Base-by-base conservation (phyloP, 345 rosid species). In the Camelina sativa region DNA sequence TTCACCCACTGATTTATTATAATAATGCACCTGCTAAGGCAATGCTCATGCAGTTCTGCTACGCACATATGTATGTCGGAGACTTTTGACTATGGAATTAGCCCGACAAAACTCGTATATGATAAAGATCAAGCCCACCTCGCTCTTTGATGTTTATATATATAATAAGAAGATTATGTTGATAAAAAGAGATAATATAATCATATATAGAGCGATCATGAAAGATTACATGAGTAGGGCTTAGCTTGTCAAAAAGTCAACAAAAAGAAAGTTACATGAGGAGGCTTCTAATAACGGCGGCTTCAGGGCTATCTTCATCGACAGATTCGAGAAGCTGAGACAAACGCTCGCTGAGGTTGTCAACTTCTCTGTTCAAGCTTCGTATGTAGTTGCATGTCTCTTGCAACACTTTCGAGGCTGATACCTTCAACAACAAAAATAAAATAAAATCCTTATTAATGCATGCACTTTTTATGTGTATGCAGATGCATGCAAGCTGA, bases 301-400 rank as follows among this genome's bases (percentile, higher is more conserved):
- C 97, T 80, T 93, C 91, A 28, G 94, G 86, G 73, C 94, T 87
- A 76, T 89, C 96, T 55, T 86, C 79, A 76, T 91, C 97, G 28
- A 88, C 83, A 8, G 97, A 88, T 12, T 92, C 84, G 61, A 93
- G 80, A 44, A 93, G 91, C 84, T 93, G 91, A 23, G 96, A 87
- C 74, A 93, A 68, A 73, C 98, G 84, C 61, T 91, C 97, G 60
- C 98, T 93, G 25, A 93, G 84, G 69, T 91, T 92, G 43, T 88
- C 90, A 40, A 93, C 94, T 79, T 93, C 96, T 76, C 80, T 85
- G 69, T 93, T 94, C 82, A 93, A 82, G 81, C 68, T 88, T 83
- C 87, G 76, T 50, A 93, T 91, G 78, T 93, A 89, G 80, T 87
- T 88, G 89, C 98, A 93, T 25, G 97, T 93, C 79, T 93, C 98